Evolutionary conservation across 164 flowering plant genomes (phyloP), one percentile per base, ranked within the genome.

Genomic region (Vitis cinerea): DNA sequence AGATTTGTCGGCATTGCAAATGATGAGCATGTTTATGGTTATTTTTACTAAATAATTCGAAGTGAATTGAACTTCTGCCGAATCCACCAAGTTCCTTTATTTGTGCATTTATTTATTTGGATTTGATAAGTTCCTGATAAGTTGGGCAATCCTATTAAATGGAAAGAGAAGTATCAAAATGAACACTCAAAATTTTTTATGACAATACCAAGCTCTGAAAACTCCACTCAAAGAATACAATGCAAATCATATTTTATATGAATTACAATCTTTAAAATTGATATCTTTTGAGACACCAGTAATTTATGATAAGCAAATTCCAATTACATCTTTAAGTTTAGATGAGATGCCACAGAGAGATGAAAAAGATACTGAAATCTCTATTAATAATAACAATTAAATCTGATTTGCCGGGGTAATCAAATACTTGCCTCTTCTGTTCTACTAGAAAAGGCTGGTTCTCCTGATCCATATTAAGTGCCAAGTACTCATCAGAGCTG

Each of bases 401-500:
- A 37, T 61, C 17, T 8, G n/a, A 61, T 37, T 37, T 37, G 44
- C 4, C 5, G 7, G 4, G 4, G 44, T 37, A 37, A 37, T 3
- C 44, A 6, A 50, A 48, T n/a, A 31, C 4, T 61, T 62, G 85
- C 91, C 88, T 84, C 74, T 78, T 85, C 61, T 85, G 88, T 58
- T 74, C 82, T 72, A 71, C 55, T 19, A 87, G 75, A 68, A 89
- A 82, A 61, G 83, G 79, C 52, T 78, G 85, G 56, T 47, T 74
- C 63, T 86, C 89, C 70, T 64, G 82, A 61, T 76, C 82, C 48
- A 56, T 17, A 31, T 64, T 69, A 48, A 66, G 62, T 49, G 68
- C 75, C 44, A 37, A 37, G 15, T 76, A 56, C 50, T 83, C 87
- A 37, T 50, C 78, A 48, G 77, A 54, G 65, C 60, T 69, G 30